A percentile compares a stretch with the other conserved stretches of the same genome.
These are phyloP conservation scores for Fimicolochytrium jonesii DNA, from an alignment of 192 early-diverging fungal genomes.

Conservation along the genomic window DNA sequence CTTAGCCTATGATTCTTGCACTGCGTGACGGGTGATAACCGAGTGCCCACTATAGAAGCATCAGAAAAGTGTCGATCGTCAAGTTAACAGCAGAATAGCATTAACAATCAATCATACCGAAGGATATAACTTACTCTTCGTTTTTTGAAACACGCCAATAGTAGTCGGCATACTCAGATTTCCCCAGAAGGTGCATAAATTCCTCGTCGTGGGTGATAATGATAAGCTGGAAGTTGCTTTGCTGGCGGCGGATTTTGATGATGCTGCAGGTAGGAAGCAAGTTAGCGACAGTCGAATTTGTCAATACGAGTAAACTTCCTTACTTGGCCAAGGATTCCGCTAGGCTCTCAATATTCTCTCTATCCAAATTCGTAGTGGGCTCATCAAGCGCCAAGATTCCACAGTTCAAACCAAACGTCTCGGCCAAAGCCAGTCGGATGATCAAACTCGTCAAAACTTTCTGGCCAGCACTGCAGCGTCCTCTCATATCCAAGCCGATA, in stretches of 20 bases:
- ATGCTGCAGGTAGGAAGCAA: constrained; percentile 48
- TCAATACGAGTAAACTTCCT: constrained; percentile 9
- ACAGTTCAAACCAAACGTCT: constrained; percentile 88
- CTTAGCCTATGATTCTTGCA: neutral
- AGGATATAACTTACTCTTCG: constrained; percentile 32
- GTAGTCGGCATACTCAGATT: constrained; percentile 74
- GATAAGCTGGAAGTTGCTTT: constrained; percentile 94
- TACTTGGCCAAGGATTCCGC: constrained; percentile 74
- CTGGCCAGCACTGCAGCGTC: constrained; percentile 94
- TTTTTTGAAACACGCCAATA: constrained; percentile 90
- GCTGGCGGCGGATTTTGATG: constrained; percentile 69
- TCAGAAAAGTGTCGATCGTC: neutral
- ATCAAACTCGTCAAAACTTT: constrained; percentile 95
- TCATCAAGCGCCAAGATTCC: constrained; percentile 95
- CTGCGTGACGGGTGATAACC: constrained; percentile 8
- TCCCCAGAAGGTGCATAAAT: constrained; percentile 81
- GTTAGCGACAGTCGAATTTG: too few relatives aligned
- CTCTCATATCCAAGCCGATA: constrained; percentile 86
- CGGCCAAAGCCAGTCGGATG: constrained; percentile 92
- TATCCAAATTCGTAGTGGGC: constrained; percentile 95
- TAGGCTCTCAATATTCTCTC: constrained; percentile 78
- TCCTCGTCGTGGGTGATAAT: constrained; percentile 98
- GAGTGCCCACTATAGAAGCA: constrained; percentile 10
- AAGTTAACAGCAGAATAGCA: neutral
- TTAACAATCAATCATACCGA: neutral